Evolutionary conservation across 495 filamentous ascomycete species (phyloP), one percentile per base, ranked within the genome.

Genomic region (Penicillium parvum): DNA sequence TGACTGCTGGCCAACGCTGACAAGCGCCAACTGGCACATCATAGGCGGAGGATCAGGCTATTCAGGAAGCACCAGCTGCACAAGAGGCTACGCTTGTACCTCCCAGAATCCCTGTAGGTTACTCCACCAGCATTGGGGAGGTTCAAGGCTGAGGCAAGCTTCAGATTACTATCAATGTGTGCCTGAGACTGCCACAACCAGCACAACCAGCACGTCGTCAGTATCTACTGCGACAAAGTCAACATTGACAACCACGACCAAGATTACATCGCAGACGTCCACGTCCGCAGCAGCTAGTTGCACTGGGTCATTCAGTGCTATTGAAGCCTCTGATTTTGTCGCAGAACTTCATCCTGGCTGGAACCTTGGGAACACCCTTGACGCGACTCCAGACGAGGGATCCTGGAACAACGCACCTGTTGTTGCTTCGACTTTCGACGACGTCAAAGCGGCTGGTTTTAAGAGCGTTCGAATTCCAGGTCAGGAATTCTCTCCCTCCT

Each of bases 381-480:
- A 82, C 53, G 77, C 77, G 4, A 57, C 71, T 11, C 73, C 77
- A 4, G 61, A 68, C 34, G 80, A 84, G 47, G 78, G 75, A 2
- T 73, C 67, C 3, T 84, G 80, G 79, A 76, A 75, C 34, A 82
- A 81, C 43, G 57, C 70, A 1, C 49, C 58, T 11, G 72, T 81
- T 12, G 48, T 71, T 15, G 61, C 58, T 4, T 57, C 61, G 2
- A 77, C 75, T 0, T 75, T 84, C 17, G 62, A 73, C 21, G 58
- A 69, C 17, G 65, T 79, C 14, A 73, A 79, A 52, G 55, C 61
- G 1, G 66, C 74, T 4, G 79, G 78, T 6, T 82, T 77, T 54
- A 81, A 77, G 40, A 73, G 72, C 36, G 68, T 83, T 37, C 65
- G 78, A 10, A 73, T 83, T 41, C 80, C 78, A 47, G 73, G 73